Evolutionary conservation across 495 filamentous ascomycete species (phyloP), one percentile per base, ranked within the genome.

Genomic region (Daldinia vernicosa): DNA sequence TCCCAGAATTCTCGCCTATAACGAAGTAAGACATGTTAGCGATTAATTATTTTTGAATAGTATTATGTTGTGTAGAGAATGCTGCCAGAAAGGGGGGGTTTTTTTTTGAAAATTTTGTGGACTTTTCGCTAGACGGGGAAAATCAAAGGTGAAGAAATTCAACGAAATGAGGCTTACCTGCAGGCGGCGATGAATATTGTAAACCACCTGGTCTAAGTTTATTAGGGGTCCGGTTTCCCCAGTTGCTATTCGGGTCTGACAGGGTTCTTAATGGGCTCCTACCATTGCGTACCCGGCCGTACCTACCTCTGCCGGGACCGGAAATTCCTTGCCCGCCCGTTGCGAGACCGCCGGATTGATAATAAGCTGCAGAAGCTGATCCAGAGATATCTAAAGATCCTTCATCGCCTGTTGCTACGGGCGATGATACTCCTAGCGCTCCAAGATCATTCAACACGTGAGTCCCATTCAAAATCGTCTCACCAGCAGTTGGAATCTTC

Each of bases 401-500:
- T 3, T 84, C 81, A 8, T 74, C 66, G 15, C 56, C 75, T 28
- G 62, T 69, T 8, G 66, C 60, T 12, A 78, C 68, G 4, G 57
- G 65, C 15, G 76, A 72, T 7, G 64, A 51, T 7, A 75, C 69
- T 60, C 74, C 71, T 27, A 75, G 60, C 5, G 71, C 63, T 24
- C 72, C 66, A 22, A 92, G 78, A 52, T 85, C 84, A 58, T 73
- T 80, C n/a, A 77, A 66, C 11, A 79, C 66, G 63, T 93, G 90
- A 53, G 82, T 82, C 12, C 86, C 87, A 61, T 79, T 82, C 30
- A 84, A 62, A 39, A 75, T 79, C 4, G 87, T 81, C 57, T 88
- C 90, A 4, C 90, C 91, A n/a, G 92, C 90, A 0, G 92, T 92
- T 4, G 96, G 96, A 30, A 98, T 98, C 80, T 99, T 99, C 64